Evolutionary conservation across 768 basidiomycete species (phyloP).

Genomic region (Lactifluus echinatus): DNA sequence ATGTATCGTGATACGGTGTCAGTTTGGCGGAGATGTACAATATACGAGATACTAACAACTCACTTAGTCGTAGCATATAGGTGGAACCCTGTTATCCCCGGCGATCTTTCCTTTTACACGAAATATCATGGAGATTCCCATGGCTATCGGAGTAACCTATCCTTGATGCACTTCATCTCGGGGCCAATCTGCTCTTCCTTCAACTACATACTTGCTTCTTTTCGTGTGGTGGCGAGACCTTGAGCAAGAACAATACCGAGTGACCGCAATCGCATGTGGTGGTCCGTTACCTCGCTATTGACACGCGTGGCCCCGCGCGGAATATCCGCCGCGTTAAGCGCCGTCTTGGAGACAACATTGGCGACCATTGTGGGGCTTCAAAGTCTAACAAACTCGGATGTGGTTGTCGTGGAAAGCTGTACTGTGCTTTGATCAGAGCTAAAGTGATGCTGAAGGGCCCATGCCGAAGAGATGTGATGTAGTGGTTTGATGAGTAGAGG

Average conservation of each 20-base stretch:
- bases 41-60: neutral
- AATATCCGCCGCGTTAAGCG: neutral
- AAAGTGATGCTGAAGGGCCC: neutral
- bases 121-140: neutral
- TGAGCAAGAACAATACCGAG: neutral
- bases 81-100: neutral
- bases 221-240: neutral
- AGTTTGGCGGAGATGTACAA: neutral
- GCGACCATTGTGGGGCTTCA: neutral
- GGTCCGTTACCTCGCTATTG: neutral
- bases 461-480: neutral
- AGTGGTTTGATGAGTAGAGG: neutral
- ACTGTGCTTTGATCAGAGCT: neutral
- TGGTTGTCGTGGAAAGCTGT: neutral
- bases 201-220: neutral
- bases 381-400: neutral
- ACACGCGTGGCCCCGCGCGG: neutral
- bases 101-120: neutral
- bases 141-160: neutral
- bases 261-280: neutral
- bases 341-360: neutral
- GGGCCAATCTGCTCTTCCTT: neutral
- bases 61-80: neutral
- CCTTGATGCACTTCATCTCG: neutral
- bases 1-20: neutral